Evolutionary conservation across 257 asterid species (phyloP).

Genomic region (Asclepias syriaca): DNA sequence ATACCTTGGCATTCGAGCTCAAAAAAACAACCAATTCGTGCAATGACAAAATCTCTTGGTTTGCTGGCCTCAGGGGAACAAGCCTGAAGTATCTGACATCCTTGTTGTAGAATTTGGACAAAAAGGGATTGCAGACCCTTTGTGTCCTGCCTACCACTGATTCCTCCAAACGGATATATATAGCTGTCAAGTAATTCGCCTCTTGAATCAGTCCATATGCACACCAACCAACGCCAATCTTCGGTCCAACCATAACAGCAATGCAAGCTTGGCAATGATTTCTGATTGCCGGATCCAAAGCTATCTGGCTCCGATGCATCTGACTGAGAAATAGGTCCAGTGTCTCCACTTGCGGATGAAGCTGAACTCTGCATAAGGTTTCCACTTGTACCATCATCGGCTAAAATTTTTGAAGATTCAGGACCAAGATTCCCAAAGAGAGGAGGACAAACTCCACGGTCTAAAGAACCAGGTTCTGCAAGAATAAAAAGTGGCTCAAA

Average conservation of each 20-base stretch:
- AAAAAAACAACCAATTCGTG: slow-evolving; percentile 92
- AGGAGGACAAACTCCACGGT: slow-evolving; percentile 72
- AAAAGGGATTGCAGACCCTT: slow-evolving; percentile 97
- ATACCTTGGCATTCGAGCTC: slow-evolving; percentile 99
- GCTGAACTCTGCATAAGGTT: slow-evolving; percentile 61
- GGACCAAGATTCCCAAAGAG: slow-evolving; percentile 45
- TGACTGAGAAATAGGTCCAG: slow-evolving; percentile 56
- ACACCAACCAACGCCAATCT: slow-evolving; percentile 99
- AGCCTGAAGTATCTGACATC: slow-evolving; percentile 95
- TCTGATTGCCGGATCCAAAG: slow-evolving; percentile 62
- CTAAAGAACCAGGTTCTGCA: slow-evolving; percentile 91
- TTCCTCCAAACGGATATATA: slow-evolving; percentile 94
- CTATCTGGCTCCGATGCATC: slow-evolving; percentile 70
- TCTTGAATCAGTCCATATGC: slow-evolving; percentile 97
- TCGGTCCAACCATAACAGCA: slow-evolving; percentile 99
- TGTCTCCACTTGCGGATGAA: slow-evolving; percentile 68
- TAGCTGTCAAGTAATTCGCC: slow-evolving; percentile 92
- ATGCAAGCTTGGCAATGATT: slow-evolving; percentile 79
- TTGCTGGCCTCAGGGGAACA: slow-evolving; percentile 70
- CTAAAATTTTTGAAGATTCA: slow-evolving; percentile 60
- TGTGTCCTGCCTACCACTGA: slow-evolving; percentile 97
- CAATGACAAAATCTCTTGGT: slow-evolving; percentile 90
- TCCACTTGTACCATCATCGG: slow-evolving; percentile 76
- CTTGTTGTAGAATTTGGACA: slow-evolving; percentile 91
- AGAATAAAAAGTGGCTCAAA: slow-evolving; percentile 95